phyloP scores from a whole-genome alignment of 1,139 yeast genomes.

The Pichia kudriavzevii region DNA sequence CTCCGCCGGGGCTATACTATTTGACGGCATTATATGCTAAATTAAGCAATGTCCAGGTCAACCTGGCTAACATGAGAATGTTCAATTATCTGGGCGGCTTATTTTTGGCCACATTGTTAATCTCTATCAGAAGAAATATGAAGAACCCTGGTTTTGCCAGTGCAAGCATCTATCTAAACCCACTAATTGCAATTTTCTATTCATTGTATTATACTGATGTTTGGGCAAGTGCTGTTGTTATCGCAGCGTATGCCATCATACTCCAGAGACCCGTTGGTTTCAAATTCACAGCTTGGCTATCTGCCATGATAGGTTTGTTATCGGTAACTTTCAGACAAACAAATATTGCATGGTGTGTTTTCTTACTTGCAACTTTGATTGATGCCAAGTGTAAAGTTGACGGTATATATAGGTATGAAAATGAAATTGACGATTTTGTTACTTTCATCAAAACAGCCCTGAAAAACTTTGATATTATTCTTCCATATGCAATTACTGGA shows the following conservation, averaged over 20 bases:
- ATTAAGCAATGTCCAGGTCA: conserved; percentile 26
- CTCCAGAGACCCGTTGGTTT: conserved; percentile 23
- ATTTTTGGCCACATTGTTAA: conserved; percentile 41
- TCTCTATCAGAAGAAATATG: conserved; percentile 26
- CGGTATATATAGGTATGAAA: conserved; percentile 23
- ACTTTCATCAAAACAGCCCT: conserved; percentile 26
- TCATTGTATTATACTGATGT: conserved; percentile 86
- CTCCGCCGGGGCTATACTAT: conserved; percentile 89
- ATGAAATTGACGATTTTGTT: conserved; percentile 13
- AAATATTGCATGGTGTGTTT: conserved; percentile 77
- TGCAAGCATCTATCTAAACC: conserved; percentile 48
- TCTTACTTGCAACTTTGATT: conserved; percentile 48
- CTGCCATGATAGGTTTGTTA: conserved; percentile 44
- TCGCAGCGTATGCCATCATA: conserved; percentile 40
- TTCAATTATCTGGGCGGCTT: conserved; percentile 61
- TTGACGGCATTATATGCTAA: conserved; percentile 48
- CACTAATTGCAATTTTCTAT: conserved; percentile 66
- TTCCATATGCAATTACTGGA: conserved; percentile 52
- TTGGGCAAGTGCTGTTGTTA: conserved; percentile 73
- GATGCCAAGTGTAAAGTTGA: conserved; percentile 40
- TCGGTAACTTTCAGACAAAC: conserved; percentile 83
- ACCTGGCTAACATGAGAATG: conserved; percentile 43
- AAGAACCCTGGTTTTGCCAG: conserved; percentile 38
- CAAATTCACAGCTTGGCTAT: conserved; percentile 21
- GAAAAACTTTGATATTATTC: conserved; percentile 26